Evolutionary conservation across 352 stramenopile species (phyloP), one percentile per base, ranked within the genome.

Genomic region (Phytophthora citricola): DNA sequence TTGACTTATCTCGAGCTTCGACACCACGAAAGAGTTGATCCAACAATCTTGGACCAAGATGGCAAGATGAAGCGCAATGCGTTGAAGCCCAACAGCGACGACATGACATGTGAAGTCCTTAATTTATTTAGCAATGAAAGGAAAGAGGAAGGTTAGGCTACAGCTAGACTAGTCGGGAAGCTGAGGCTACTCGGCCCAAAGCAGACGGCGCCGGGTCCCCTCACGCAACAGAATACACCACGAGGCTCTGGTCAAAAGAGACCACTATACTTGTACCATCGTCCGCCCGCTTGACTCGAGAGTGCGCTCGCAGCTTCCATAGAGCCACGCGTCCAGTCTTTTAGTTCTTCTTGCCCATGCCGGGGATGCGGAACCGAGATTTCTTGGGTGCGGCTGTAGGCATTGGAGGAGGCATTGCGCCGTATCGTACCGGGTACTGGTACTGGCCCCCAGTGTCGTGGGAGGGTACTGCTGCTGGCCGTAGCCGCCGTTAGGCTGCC

Each of bases 321-420:
- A 41, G 32, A 69, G 31, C 17, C 31, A 54, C 57, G 49, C 34
- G 43, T 63, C 43, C 75, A 76, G 24, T 49, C 39, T 66, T 85
- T 85, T 85, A 92, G 70, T 90, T 91, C 74, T 91, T 93, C 71
- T 89, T 89, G 71, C 83, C 80, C 34, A 84, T 76, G 52, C 79
- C 71, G 15, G 85, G 85, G 26, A 93, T 65, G 11, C 81, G 77
- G 73, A 92, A 92, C 52, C 88, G 85, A 38, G 79, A 87, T 39
- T 87, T 87, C 72, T 91, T 92, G n/a, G 71, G 63, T 17, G 67
- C 58, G 15, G 84, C 71, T 22, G 69, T 55, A 70, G 82, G 76
- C 55, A 87, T 85, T 8, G 79, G 80, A 43, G 81, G 83, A 7
- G 71, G 71, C 72, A 76, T 71, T 56, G 83, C 66, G 49, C 76